Evolutionary conservation across 305 asterid species (phyloP).

Genomic region (Fraxinus velutina): DNA sequence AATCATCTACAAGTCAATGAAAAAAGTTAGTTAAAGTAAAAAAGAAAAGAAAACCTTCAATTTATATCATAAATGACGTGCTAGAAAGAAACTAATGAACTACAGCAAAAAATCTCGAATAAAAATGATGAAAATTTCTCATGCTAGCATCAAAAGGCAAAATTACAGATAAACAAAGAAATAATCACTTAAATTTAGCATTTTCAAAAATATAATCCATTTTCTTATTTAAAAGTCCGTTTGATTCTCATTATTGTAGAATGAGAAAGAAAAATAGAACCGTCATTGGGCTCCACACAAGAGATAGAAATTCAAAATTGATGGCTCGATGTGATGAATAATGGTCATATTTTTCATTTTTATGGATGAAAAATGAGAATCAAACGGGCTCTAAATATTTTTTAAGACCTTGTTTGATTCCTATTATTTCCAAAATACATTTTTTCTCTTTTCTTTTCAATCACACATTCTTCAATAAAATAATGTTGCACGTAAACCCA

Average conservation of each 20-base stretch:
- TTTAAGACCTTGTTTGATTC: not conserved
- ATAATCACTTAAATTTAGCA: not conserved
- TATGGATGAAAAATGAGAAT: too few relatives aligned
- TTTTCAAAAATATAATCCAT: not conserved
- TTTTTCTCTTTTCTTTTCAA: too few relatives aligned
- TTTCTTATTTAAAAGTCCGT: not conserved
- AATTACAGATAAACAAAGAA: not conserved
- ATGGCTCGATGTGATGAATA: too few relatives aligned
- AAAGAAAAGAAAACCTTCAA: not conserved
- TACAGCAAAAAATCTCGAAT: not conserved
- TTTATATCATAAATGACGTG: not conserved
- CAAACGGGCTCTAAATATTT: not conserved
- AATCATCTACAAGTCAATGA: conserved; percentile 44
- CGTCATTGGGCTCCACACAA: too few relatives aligned
- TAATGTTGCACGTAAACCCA: too few relatives aligned
- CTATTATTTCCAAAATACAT: too few relatives aligned
- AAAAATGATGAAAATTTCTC: not conserved
- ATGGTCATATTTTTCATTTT: too few relatives aligned
- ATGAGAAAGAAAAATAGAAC: too few relatives aligned
- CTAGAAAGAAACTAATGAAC: not conserved
- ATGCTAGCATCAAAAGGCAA: not conserved
- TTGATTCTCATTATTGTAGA: too few relatives aligned
- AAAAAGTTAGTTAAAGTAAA: conserved; percentile 1
- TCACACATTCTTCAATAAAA: too few relatives aligned
- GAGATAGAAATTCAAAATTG: too few relatives aligned